Evolutionary conservation across 106 monocot species (phyloP), one percentile per base, ranked within the genome.

Genomic region (Chionographis japonica): DNA sequence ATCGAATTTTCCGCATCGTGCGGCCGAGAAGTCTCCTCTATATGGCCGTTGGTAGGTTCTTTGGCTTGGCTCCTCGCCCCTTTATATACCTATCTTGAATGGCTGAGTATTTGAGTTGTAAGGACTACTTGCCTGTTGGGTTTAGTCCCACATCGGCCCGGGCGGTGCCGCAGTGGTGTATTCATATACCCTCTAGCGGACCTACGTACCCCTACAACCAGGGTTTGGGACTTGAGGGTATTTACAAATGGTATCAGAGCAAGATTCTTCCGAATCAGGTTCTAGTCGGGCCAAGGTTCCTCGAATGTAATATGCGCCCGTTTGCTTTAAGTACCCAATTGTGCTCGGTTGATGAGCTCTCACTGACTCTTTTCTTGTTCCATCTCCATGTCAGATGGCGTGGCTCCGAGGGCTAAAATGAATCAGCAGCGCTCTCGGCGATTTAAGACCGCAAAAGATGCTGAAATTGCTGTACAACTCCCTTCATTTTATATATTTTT

Each of bases 361-460:
- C 14, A 4, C 10, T 15, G 12, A 13, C 12, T 16, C 16, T 13
- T 15, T 54, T 54, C 12, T 54, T 16, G 54, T 54, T 54, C 35
- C 2, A 40, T 13, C 8, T 68, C 16, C 39, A 2, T 6, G 7
- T 16, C 62, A 88, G 89, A 89, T 77, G 79, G 89, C 4, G 89
- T 89, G 12, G 85, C 89, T 37, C 89, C 85, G 6, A 72, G 85
- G 58, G 85, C 89, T 2, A 89, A 89, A 63, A 70, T 89, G 79
- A 89, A 89, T 59, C 89, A 85, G 50, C 88, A 84, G 49, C 54
- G 84, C 52, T 51, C 75, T 0, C 41, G 88, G 52, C 46, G 88
- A 20, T 89, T 67, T 51, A 55, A 46, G 27, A 15, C 72, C 4
- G 88, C 85, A 18, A 81, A 74, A 67, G 85, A 85, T 57, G 75